Base-by-base conservation (phyloP, 2,329 filamentous ascomycete genomes). In the Arthrobotrys conoides region DNA sequence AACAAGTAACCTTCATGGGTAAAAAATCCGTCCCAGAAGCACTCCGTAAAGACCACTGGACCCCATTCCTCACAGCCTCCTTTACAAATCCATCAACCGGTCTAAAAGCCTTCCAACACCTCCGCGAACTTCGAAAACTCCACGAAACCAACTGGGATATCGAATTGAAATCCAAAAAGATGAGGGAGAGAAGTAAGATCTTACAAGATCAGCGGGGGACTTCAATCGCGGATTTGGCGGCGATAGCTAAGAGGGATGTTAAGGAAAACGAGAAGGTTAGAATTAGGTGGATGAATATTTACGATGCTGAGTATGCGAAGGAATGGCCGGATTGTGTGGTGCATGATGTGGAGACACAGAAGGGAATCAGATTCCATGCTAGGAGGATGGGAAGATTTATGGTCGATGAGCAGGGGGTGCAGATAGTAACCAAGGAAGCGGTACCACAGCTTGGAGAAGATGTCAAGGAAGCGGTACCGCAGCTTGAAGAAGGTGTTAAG, bases 31-130 rank as follows among this genome's bases (percentile, higher is more conserved):
- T 89, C 80, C 90, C 90, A 1, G 83, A 87, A 68, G 89, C 88
- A 82, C 85, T 92, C 46, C 89, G 90, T 75, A 91, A 90, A 84
- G 90, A 92, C 85, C 89, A 90, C 84, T 92, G 91, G 90, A 85
- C 85, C 38, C 88, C 89, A 5, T 85, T 91, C 82, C 89, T 89
- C 64, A 84, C 87, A 80, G 88, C 92, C 78, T 85, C 87, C 82
- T 90, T 92, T 83, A 84, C 86, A 46, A 88, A 87, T 75, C 88
- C 87, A 51, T 83, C 85, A 27, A 85, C 90, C 14, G 90, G 90
- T 24, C 88, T 88, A 33, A 88, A 86, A 65, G 88, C 89, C 53
- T 91, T 86, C 84, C 88, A 90, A 81, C 89, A 88, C 83, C 86
- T 92, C 81, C 89, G 89, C 81, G 90, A 92, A 85, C 88, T 90